Conservation (phyloP, 257 asterid genomes). For the Lycium ferocissimum region DNA sequence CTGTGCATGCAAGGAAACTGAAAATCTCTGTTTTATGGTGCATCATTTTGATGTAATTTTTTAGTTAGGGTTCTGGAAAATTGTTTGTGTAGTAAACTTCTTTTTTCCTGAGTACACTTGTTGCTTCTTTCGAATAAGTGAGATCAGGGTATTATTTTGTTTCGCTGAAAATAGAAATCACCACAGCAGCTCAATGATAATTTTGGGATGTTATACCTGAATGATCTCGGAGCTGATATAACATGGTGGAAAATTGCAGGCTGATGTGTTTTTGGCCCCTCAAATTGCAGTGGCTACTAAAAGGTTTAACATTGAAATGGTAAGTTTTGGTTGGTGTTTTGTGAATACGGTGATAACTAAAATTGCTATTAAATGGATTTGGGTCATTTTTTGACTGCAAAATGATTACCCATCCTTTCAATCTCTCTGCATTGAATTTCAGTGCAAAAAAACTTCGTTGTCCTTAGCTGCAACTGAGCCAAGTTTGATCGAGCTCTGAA, state of each 20-base stretch:
- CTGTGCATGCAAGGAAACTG: not conserved
- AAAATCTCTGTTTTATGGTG: not conserved
- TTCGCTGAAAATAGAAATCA: not conserved
- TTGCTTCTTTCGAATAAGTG: not conserved
- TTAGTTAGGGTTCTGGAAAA: not conserved
- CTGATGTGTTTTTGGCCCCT: conserved; percentile 86
- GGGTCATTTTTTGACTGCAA: not conserved
- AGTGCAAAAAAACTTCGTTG: not conserved
- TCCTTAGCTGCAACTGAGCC: not conserved
- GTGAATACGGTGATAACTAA: not conserved
- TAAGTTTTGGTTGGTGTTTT: conserved; percentile 35
- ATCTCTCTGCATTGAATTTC: not conserved
- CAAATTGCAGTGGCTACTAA: conserved; percentile 61
- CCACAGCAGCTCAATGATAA: not conserved
- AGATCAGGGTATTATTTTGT: not conserved
- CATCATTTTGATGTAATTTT: not conserved
- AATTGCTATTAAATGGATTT: not conserved
- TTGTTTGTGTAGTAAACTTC: not conserved
- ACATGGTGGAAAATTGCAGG: conserved; percentile 54
- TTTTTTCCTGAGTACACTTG: not conserved
- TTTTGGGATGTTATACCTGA: not conserved
- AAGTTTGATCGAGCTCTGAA: not conserved
- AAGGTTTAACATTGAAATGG: conserved; percentile 73
- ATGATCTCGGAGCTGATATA: not conserved
- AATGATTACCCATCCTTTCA: not conserved